A percentile compares a stretch with the other conserved stretches of the same genome.
Conservation (phyloP, 2,329 filamentous ascomycete genomes). For the Colletotrichum chrysophilum region DNA sequence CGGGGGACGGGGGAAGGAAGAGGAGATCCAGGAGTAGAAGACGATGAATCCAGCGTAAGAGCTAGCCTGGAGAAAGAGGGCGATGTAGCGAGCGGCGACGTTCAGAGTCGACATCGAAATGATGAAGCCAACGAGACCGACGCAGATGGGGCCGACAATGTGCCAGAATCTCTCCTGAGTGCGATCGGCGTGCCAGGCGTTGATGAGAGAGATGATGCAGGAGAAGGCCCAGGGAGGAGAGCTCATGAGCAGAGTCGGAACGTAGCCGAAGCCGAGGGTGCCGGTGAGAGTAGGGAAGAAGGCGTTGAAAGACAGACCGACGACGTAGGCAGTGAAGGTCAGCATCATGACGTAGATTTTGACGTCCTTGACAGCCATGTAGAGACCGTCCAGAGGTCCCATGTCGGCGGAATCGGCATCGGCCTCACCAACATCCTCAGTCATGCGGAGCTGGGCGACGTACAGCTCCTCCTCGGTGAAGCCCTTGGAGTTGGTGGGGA, state of each 20-base stretch:
- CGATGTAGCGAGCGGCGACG: conserved; percentile 62
- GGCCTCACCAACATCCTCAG: conserved; percentile 63
- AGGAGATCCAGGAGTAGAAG: conserved; percentile 64
- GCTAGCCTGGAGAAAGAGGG: conserved; percentile 63
- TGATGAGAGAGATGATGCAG: conserved; percentile 59
- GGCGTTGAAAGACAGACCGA: conserved; percentile 63
- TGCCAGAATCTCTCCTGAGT: conserved; percentile 65
- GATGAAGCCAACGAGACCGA: conserved; percentile 62
- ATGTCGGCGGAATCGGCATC: conserved; percentile 57
- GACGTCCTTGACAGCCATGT: conserved; percentile 63
- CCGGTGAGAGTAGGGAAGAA: conserved; percentile 61
- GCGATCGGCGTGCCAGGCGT: conserved; percentile 61
- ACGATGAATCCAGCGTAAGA: conserved; percentile 64
- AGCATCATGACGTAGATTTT: conserved; percentile 71
- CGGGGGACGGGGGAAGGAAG: conserved; percentile 61
- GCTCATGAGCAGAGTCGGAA: conserved; percentile 60
- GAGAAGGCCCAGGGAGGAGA: conserved; percentile 65
- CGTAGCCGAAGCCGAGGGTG: conserved; percentile 57
- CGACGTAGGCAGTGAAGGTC: conserved; percentile 65
- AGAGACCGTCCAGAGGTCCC: conserved; percentile 56
- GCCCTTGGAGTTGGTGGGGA: conserved; percentile 61
- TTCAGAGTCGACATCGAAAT: conserved; percentile 65
- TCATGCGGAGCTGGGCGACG: conserved; percentile 59
- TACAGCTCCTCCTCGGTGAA: conserved; percentile 63
- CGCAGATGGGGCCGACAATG: conserved; percentile 56